Conservation (phyloP, 805 yeast species). For the Candida coleopterorum region DNA sequence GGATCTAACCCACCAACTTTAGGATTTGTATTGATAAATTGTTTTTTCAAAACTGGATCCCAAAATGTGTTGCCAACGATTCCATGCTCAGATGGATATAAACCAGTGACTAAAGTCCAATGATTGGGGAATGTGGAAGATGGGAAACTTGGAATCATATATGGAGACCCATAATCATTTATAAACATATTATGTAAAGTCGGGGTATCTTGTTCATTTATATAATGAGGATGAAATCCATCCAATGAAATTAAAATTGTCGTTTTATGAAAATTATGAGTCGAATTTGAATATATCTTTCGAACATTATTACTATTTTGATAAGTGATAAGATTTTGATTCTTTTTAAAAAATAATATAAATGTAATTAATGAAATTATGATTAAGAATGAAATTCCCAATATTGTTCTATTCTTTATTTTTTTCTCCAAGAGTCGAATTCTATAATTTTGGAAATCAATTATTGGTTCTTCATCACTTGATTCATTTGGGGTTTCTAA, state of each 20-base stretch:
- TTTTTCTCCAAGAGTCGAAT: constrained; percentile 21
- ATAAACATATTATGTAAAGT: constrained; percentile 53
- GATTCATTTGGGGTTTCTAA: constrained; percentile 8
- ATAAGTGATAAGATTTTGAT: not conserved
- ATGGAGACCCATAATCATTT: constrained; percentile 64
- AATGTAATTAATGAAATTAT: constrained; percentile 6
- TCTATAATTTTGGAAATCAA: constrained; percentile 20
- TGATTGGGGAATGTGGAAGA: constrained; percentile 89
- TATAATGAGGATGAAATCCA: constrained; percentile 89
- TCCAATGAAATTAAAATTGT: constrained; percentile 78
- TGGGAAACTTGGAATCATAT: constrained; percentile 84
- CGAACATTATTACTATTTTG: not conserved
- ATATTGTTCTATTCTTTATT: constrained; percentile 14
- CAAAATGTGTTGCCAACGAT: constrained; percentile 78
- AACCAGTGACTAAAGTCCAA: constrained; percentile 86
- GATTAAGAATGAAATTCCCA: constrained; percentile 8
- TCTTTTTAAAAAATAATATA: constrained; percentile 1
- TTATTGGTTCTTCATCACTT: not conserved
- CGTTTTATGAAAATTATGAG: constrained; percentile 68
- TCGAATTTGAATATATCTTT: constrained; percentile 47
- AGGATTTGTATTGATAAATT: constrained; percentile 62
- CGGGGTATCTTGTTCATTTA: constrained; percentile 65
- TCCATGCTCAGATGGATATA: constrained; percentile 80
- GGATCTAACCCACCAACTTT: constrained; percentile 45
- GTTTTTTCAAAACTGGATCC: constrained; percentile 51